These are phyloP conservation scores for Pelargonium citronellum DNA, from an alignment of 441 rosid genomes.

Conservation along the genomic window DNA sequence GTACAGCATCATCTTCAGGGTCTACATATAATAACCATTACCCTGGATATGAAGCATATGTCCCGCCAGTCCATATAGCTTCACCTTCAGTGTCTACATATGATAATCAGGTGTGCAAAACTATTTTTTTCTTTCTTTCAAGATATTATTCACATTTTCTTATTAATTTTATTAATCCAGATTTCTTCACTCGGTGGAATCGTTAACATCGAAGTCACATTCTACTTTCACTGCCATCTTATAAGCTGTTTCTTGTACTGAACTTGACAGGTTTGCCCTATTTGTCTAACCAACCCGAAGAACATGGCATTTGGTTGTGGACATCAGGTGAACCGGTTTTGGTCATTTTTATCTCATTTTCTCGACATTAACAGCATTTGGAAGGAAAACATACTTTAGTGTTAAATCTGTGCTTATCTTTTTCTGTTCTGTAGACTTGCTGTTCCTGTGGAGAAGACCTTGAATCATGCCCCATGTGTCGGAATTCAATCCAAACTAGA, in stretches of 20 bases:
- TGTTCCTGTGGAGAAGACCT: conserved; percentile 84
- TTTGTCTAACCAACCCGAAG: conserved; percentile 48
- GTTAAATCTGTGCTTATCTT: conserved; percentile 3
- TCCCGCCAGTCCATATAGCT: conserved; percentile 29
- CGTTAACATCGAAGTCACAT: too few species aligned
- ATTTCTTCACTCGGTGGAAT: too few species aligned
- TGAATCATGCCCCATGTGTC: conserved; percentile 70
- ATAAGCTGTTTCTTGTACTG: neutral
- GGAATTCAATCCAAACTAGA: conserved; percentile 55
- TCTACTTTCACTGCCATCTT: neutral
- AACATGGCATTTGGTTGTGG: conserved; percentile 72
- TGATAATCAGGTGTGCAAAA: conserved; percentile 48
- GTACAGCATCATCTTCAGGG: conserved; percentile 38
- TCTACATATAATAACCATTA: conserved; percentile 46
- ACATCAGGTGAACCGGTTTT: conserved; percentile 43
- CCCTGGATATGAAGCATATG: too few species aligned
- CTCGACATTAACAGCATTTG: too few species aligned
- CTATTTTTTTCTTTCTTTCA: neutral
- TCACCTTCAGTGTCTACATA: conserved; percentile 43
- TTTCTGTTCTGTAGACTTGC: conserved; percentile 51
- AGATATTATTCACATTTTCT: neutral
- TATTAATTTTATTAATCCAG: neutral
- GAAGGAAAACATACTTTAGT: neutral
- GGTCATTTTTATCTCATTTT: neutral
- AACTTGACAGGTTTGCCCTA: conserved; percentile 49